These are phyloP conservation scores for Austropuccinia psidii DNA, from an alignment of 1,284 basidiomycete species.

Conservation along the genomic window DNA sequence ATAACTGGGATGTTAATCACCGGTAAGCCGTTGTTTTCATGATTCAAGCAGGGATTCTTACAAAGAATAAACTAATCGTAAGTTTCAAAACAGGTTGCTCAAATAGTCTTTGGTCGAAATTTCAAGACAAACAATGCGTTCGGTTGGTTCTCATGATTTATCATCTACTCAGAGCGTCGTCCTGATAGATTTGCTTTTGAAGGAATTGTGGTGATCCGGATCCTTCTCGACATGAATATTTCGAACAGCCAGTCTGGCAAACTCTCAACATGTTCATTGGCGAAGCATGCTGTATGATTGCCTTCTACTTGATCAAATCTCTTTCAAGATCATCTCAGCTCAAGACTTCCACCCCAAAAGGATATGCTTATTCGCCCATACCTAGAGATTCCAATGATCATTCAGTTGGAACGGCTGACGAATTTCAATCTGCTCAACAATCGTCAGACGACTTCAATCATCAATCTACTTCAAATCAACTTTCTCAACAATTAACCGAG, in stretches of 20 bases:
- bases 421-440: neutral
- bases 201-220: slow-evolving; percentile 14
- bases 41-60: neutral
- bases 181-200: slow-evolving; percentile 27
- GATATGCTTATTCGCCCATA: neutral
- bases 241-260: slow-evolving; percentile 62
- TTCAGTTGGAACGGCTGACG: neutral
- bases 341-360: slow-evolving; percentile 47
- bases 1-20: slow-evolving; percentile 20
- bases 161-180: neutral
- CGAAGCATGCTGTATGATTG: slow-evolving; percentile 53
- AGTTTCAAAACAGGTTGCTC: slow-evolving; percentile 15
- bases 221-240: slow-evolving; percentile 3
- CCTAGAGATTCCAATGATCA: neutral
- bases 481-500: slow-evolving; percentile 1
- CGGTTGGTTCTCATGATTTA: slow-evolving; percentile 57
- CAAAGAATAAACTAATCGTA: neutral
- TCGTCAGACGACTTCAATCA: neutral
- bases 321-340: slow-evolving; percentile 41
- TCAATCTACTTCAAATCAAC: neutral
- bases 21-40: neutral
- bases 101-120: slow-evolving; percentile 33
- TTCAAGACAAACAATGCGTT: slow-evolving; percentile 85
- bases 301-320: slow-evolving; percentile 39
- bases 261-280: slow-evolving; percentile 73